These are phyloP conservation scores for Suhomyces emberorum DNA, from an alignment of 805 yeast species.

Conservation along the genomic window DNA sequence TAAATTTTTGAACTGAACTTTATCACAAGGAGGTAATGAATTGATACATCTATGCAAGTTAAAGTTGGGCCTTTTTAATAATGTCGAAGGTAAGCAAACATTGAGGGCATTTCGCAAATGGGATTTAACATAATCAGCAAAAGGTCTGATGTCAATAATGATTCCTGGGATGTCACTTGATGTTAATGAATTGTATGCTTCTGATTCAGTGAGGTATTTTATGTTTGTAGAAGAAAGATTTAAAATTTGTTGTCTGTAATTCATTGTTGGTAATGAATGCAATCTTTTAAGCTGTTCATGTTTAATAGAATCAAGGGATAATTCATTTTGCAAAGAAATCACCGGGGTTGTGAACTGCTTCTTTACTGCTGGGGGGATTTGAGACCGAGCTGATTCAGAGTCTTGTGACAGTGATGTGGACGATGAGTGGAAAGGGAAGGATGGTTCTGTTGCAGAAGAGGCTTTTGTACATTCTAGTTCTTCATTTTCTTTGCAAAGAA, in stretches of 20 bases:
- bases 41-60: slow-evolving; percentile 59
- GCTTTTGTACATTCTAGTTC: slow-evolving; percentile 8
- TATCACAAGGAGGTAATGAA: slow-evolving; percentile 56
- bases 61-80: slow-evolving; percentile 72
- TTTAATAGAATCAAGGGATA: slow-evolving; percentile 16
- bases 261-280: slow-evolving; percentile 17
- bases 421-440: slow-evolving; percentile 12
- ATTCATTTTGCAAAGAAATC: slow-evolving; percentile 13
- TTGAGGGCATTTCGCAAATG: slow-evolving; percentile 65
- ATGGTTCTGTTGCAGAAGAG: slow-evolving; percentile 20
- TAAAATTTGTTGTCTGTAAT: slow-evolving; percentile 19
- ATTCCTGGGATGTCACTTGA: slow-evolving; percentile 20
- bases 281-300: slow-evolving; percentile 23
- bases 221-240: slow-evolving; percentile 20
- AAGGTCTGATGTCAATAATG: slow-evolving; percentile 79
- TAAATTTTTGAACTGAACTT: slow-evolving; percentile 36
- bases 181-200: slow-evolving; percentile 14
- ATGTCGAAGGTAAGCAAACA: slow-evolving; percentile 86
- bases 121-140: slow-evolving; percentile 60
- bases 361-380: slow-evolving; percentile 5
- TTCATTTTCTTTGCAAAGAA: slow-evolving; percentile 4
- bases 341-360: slow-evolving; percentile 21
- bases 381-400: background rate
- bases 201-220: slow-evolving; percentile 13
- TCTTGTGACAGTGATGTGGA: background rate